Evolutionary conservation across 1,284 basidiomycete genomes (phyloP).

Genomic region (Pholiota adiposa): DNA sequence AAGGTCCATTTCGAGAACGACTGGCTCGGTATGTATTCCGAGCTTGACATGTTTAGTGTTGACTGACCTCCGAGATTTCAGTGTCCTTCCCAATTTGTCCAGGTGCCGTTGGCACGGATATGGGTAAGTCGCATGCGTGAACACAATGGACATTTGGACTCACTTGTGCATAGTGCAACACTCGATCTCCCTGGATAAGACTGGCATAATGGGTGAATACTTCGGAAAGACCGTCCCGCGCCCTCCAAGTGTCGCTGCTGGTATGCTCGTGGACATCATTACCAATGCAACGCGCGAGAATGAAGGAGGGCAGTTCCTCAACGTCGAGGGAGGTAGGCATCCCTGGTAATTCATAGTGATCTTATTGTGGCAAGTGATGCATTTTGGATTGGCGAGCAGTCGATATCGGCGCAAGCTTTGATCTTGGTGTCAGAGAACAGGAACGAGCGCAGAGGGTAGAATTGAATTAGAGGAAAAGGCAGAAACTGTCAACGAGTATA

Average conservation of each 20-base stretch:
- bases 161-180: background rate
- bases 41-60: too few species aligned
- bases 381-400: too few species aligned
- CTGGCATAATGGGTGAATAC: background rate
- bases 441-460: too few species aligned
- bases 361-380: too few species aligned
- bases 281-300: background rate
- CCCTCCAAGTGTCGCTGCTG: background rate
- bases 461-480: too few species aligned
- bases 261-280: conserved; percentile 1
- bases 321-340: conserved; percentile 1
- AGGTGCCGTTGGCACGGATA: conserved; percentile 2
- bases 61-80: background rate
- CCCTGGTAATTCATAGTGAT: background rate
- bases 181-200: background rate
- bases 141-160: too few species aligned
- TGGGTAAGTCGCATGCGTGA: background rate
- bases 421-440: too few species aligned
- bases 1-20: conserved; percentile 12
- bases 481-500: too few species aligned
- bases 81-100: conserved; percentile 4
- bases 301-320: conserved; percentile 2
- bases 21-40: background rate
- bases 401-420: too few species aligned
- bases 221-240: background rate